Evolutionary conservation across 2,329 filamentous ascomycete genomes (phyloP), one percentile per base, ranked within the genome.

Genomic region (Stagonosporopsis chrysanthemi): DNA sequence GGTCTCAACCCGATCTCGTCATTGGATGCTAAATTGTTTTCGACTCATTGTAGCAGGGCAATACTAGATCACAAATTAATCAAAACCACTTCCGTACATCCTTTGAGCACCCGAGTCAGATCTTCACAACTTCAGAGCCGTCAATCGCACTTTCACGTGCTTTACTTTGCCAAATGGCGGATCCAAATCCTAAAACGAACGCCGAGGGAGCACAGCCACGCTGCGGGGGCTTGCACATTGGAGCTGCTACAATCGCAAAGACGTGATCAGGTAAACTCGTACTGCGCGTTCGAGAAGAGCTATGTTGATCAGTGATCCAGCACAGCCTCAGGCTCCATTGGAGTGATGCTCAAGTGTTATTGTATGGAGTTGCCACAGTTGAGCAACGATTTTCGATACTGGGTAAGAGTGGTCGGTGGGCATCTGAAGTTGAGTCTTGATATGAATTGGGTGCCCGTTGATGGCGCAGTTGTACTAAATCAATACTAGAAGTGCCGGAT

Each of bases 141-240:
- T 23, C 36, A 15, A 5, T 12, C 6, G 7, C 8, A 35, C 8
- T 1, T 31, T 26, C 6, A 1, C 2, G 24, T 23, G n/a, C 19
- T 8, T 31, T 5, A 24, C 5, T 19, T 9, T 38, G 14, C 4
- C 15, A 44, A 3, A 48, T 57, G 54, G 19, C 39, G 4, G 38
- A 52, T 22, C 44, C 54, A 12, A 24, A 44, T n/a, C 7, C 43
- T 31, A 23, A 36, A 19, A 6, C 26, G 11, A 26, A 45, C 14
- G 11, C 33, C 3, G 48, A 52, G 12, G 54, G 24, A 12, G 22
- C 29, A 22, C 54, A 57, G 15, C 54, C 54, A 26, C 54, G 54
- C 31, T 57, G 54, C 23, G 54, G 54, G 9, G 54, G 54, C 15
- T 14, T 57, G 7, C 47, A 28, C 22, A 7, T 33, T 12, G 38